Conservation (phyloP, 345 rosid genomes). For the Sapria himalayana region DNA sequence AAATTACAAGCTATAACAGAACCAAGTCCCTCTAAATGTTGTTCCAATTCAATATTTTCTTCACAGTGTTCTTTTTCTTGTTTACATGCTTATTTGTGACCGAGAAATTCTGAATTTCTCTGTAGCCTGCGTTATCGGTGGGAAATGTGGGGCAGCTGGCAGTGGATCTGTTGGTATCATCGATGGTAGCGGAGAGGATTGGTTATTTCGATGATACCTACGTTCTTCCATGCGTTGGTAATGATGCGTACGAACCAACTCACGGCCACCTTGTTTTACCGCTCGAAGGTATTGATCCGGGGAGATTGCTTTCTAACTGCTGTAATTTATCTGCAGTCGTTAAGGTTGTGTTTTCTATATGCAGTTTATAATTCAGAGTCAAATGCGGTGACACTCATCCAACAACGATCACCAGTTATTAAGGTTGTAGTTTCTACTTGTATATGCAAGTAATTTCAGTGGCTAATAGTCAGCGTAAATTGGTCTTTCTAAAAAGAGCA, state of each 20-base stretch:
- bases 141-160: slow-evolving; percentile 92
- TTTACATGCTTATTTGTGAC: background rate
- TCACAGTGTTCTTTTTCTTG: background rate
- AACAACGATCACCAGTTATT: slow-evolving; percentile 62
- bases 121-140: slow-evolving; percentile 69
- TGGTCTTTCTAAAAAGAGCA: too few species aligned
- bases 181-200: slow-evolving; percentile 39
- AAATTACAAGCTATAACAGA: too few species aligned
- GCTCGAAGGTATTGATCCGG: slow-evolving; percentile 38
- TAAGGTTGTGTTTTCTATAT: slow-evolving; percentile 5
- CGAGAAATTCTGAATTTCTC: background rate
- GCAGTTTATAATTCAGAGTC: slow-evolving; percentile 47
- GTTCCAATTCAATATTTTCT: background rate
- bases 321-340: background rate
- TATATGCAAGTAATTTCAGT: too few species aligned
- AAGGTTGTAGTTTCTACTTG: slow-evolving; percentile 32
- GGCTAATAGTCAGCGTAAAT: too few species aligned
- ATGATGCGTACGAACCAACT: slow-evolving; percentile 64
- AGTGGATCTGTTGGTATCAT: slow-evolving; percentile 64
- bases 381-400: slow-evolving; percentile 26
- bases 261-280: slow-evolving; percentile 61
- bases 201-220: slow-evolving; percentile 59
- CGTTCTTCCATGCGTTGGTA: slow-evolving; percentile 79
- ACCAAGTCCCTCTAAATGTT: too few species aligned
- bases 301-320: background rate